Evolutionary conservation across 1,139 yeast genomes (phyloP), one percentile per base, ranked within the genome.

Genomic region (Kazachstania sp.): DNA sequence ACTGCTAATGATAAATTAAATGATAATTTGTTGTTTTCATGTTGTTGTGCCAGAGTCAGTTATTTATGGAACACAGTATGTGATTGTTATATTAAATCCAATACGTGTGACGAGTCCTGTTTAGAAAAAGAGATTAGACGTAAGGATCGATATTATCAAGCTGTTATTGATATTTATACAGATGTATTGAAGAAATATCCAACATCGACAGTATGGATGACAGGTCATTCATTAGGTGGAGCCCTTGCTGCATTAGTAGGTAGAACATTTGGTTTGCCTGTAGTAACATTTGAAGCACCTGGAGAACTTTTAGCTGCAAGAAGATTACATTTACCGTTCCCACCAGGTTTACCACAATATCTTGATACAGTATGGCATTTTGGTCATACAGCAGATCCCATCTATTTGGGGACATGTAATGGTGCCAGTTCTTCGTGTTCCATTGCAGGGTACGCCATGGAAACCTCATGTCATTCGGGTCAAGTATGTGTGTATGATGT

Each of bases 361-460:
- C 71, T 78, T 66, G 97, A 90, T 59, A 83, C 87, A 55, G 77
- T 94, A 18, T 92, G 95, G 95, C 97, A 94, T 63, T 70, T 92
- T 63, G 98, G 98, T 6, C 92, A 92, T 63, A 92, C 95, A 1
- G 98, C 96, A 0, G 99, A 92, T 63, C 99, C 99, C 1, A 86
- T 92, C 5, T 92, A 74, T 60, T 85, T 90, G 95, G 99, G 99
- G 0, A 90, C 87, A 6, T 92, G 98, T 65, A 88, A 86, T 61
- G 99, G 99, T 4, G 95, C 95, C 0, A 81, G 94, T 8, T 84
- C 95, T 1, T 68, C 92, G 3, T 92, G 99, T 65, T 83, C 92
- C 57, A 75, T 86, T 13, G 97, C 86, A 0, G 98, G 98, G 0
- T 92, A 88, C 65, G 98, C 98, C 11, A 83, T 92, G 97, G 98